These are phyloP conservation scores for Blastocystis sp. DNA, from an alignment of 352 stramenopile genomes.

Conservation along the genomic window DNA sequence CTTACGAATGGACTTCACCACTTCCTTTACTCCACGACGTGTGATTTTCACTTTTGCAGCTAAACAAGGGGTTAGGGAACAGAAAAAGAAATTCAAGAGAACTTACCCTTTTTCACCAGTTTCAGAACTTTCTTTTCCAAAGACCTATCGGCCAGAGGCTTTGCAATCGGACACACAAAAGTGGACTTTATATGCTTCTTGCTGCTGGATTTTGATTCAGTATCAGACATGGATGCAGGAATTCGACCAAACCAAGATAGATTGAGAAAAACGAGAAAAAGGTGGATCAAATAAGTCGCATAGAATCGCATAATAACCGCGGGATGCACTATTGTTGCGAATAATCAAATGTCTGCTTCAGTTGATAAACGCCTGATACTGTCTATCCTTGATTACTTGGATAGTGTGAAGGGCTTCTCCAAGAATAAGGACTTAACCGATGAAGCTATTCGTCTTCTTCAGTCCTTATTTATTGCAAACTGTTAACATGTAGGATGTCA, in stretches of 20 bases:
- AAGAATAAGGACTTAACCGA: background rate
- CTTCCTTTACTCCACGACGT: conserved; percentile 97
- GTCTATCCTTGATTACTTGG: conserved; percentile 24
- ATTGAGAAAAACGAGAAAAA: background rate
- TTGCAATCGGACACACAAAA: conserved; percentile 76
- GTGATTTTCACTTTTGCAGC: conserved; percentile 89
- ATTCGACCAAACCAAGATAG: background rate
- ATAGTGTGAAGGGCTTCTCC: background rate
- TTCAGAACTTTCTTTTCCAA: conserved; percentile 83
- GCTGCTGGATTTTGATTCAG: conserved; percentile 1
- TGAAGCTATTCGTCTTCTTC: conserved; percentile 38
- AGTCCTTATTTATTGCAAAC: background rate
- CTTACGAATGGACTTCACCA: conserved; percentile 93
- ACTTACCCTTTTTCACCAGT: conserved; percentile 80
- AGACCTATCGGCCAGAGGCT: conserved; percentile 95
- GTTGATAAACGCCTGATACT: background rate
- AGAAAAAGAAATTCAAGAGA: background rate
- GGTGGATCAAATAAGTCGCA: background rate
- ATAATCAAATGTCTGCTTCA: background rate
- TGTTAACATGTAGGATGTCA: background rate
- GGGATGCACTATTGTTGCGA: background rate
- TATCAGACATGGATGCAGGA: conserved; percentile 37
- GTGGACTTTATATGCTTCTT: conserved; percentile 66
- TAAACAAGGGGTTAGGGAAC: conserved; percentile 63
- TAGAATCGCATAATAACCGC: background rate